phyloP scores from a whole-genome alignment of 148 eudicot species.

The Cornus controversa region DNA sequence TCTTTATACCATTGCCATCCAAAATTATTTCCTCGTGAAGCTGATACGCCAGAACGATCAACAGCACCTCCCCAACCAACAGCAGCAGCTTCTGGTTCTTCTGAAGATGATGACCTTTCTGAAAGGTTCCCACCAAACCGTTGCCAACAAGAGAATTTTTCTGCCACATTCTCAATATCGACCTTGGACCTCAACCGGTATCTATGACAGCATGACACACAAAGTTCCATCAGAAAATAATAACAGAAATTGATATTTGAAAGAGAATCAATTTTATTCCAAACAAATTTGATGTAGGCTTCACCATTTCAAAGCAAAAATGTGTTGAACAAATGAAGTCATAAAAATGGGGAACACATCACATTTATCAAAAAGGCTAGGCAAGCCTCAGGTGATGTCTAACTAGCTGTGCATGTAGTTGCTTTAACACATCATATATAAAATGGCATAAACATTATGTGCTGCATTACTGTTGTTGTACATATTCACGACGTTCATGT shows the following conservation, averaged over 20 bases:
- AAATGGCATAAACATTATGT: background rate
- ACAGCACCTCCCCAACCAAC: constrained; percentile 76
- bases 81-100: constrained; percentile 70
- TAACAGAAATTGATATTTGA: background rate
- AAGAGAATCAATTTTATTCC: background rate
- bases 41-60: constrained; percentile 58
- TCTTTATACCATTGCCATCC: constrained; percentile 94
- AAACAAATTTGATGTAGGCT: background rate
- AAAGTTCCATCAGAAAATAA: background rate
- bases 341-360: background rate
- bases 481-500: background rate
- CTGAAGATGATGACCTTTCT: constrained; percentile 32
- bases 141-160: constrained; percentile 87
- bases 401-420: background rate
- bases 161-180: constrained; percentile 68
- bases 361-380: background rate
- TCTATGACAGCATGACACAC: constrained; percentile 35
- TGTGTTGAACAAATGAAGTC: background rate
- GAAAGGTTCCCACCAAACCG: constrained; percentile 55
- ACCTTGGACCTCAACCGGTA: constrained; percentile 90
- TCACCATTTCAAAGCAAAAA: background rate
- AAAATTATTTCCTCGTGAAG: constrained; percentile 49
- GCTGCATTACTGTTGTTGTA: background rate
- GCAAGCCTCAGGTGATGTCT: background rate
- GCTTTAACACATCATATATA: background rate